Evolutionary conservation across 345 rosid genomes (phyloP).

Genomic region (Camelina hispida): DNA sequence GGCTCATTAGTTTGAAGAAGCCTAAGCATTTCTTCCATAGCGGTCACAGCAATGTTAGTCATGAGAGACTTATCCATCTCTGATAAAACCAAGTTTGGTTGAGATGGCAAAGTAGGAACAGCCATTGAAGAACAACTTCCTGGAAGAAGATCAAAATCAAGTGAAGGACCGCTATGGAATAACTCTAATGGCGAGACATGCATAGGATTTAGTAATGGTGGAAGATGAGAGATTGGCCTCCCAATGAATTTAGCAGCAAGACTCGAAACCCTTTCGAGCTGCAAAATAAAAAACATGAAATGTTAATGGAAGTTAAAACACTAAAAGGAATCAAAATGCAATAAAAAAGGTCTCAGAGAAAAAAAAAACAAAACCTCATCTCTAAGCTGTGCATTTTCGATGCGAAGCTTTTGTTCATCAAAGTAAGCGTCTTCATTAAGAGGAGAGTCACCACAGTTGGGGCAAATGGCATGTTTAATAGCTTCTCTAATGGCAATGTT

Average conservation of each 20-base stretch:
- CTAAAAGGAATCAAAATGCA: constrained; percentile 13
- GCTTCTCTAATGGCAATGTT: constrained; percentile 96
- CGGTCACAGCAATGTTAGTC: constrained; percentile 71
- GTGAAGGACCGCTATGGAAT: constrained; percentile 55
- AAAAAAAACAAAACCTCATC: constrained; percentile 65
- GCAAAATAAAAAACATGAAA: not conserved
- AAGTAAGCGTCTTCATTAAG: constrained; percentile 75
- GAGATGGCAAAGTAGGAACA: constrained; percentile 57
- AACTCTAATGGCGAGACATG: constrained; percentile 75
- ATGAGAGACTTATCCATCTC: constrained; percentile 91
- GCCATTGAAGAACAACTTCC: constrained; percentile 54
- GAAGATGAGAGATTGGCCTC: constrained; percentile 87
- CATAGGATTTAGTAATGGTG: constrained; percentile 70
- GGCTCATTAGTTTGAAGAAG: constrained; percentile 84
- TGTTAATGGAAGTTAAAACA: not conserved
- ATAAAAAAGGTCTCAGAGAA: not conserved
- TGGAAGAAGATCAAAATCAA: constrained; percentile 90
- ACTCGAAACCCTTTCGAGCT: constrained; percentile 95
- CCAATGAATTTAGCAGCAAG: constrained; percentile 93
- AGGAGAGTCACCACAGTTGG: constrained; percentile 88
- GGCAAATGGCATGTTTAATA: constrained; percentile 85
- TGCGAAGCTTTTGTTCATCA: constrained; percentile 83
- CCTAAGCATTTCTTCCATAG: constrained; percentile 83
- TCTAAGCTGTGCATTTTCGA: constrained; percentile 87
- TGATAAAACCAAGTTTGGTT: constrained; percentile 56